Evolutionary conservation across 345 rosid species (phyloP).

Genomic region (Sonneratia alba): DNA sequence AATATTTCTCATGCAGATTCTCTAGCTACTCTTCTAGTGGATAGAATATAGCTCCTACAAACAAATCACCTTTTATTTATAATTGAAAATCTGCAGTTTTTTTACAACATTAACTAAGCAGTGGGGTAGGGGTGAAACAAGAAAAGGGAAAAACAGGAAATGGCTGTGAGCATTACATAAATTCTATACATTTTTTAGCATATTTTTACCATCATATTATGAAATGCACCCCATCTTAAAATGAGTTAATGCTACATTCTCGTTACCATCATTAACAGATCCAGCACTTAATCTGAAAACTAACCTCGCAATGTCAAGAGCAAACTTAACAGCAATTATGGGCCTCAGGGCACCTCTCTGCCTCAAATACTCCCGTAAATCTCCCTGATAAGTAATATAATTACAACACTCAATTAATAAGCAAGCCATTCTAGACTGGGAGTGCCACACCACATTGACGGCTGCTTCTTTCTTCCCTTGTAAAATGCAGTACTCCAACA

Average conservation of each 20-base stretch:
- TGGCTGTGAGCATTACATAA: too few species aligned
- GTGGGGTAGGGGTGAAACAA: too few species aligned
- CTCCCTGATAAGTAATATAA: slow-evolving; percentile 40
- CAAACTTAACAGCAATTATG: slow-evolving; percentile 58
- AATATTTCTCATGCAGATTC: too few species aligned
- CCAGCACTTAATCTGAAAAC: slow-evolving; percentile 8
- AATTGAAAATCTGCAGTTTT: too few species aligned
- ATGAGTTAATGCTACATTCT: not conserved
- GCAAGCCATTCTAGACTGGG: not conserved
- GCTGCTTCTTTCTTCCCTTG: not conserved
- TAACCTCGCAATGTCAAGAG: slow-evolving; percentile 80
- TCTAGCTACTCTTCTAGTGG: too few species aligned
- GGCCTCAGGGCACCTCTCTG: slow-evolving; percentile 50
- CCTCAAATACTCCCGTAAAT: slow-evolving; percentile 62
- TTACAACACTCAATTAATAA: not conserved
- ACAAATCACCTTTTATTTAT: too few species aligned
- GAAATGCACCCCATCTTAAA: not conserved
- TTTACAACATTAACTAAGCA: too few species aligned
- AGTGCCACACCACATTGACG: not conserved
- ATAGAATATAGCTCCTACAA: too few species aligned
- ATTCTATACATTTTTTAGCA: too few species aligned
- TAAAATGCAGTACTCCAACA: not conserved
- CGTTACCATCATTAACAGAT: not conserved
- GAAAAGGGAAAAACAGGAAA: too few species aligned
- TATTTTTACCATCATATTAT: too few species aligned